phyloP scores from a whole-genome alignment of 2,329 filamentous ascomycete genomes.

The Annulohypoxylon truncatum region DNA sequence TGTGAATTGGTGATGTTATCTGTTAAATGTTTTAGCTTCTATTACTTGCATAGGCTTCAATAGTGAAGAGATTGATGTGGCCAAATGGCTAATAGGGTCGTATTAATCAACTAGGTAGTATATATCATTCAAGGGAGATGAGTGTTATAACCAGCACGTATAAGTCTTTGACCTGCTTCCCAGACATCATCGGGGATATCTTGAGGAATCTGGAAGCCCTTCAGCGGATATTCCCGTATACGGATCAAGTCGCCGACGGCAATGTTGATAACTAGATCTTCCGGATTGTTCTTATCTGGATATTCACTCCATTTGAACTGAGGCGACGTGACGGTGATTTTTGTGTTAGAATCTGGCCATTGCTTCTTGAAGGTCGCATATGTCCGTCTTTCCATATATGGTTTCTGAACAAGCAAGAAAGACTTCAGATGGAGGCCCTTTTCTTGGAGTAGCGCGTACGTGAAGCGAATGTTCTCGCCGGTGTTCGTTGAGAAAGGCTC shows the following conservation, averaged over 20 bases:
- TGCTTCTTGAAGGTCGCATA: conserved; percentile 60
- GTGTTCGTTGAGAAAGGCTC: conserved; percentile 58
- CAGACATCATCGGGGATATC: conserved; percentile 56
- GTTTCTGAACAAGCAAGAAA: conserved; percentile 60
- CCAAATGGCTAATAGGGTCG: too few relatives aligned
- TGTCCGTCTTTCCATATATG: conserved; percentile 61
- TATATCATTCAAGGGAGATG: conserved; percentile 53
- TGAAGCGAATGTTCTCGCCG: conserved; percentile 61
- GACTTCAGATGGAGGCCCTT: conserved; percentile 45
- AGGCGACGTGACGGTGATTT: conserved; percentile 57
- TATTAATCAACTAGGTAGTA: background rate
- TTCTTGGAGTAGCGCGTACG: conserved; percentile 51
- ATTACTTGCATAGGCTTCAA: too few relatives aligned
- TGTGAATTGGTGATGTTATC: too few relatives aligned
- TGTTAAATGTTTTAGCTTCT: too few relatives aligned
- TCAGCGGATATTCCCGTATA: conserved; percentile 57
- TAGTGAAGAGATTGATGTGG: too few relatives aligned
- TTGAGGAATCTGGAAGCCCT: conserved; percentile 58
- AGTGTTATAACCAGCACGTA: conserved; percentile 53
- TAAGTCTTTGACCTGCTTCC: conserved; percentile 56
- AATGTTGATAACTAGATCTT: conserved; percentile 57
- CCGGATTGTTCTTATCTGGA: conserved; percentile 55
- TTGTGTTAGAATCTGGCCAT: conserved; percentile 54
- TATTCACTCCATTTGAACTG: conserved; percentile 55
- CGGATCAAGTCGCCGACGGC: conserved; percentile 60